phyloP scores from a whole-genome alignment of 352 stramenopile genomes.

The Globisporangium camurandrum region DNA sequence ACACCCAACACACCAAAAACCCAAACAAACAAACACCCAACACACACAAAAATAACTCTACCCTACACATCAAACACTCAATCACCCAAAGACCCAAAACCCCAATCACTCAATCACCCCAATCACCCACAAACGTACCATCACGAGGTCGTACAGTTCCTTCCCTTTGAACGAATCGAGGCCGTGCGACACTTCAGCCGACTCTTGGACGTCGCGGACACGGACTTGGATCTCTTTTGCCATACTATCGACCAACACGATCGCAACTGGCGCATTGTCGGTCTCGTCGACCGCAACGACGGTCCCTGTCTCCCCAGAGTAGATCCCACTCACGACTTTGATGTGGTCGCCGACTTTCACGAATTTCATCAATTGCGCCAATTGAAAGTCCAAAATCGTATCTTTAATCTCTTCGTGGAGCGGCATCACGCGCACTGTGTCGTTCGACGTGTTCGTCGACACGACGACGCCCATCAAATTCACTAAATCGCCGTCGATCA shows the following conservation, averaged over 20 bases:
- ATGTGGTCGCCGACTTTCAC: conserved; percentile 90
- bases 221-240: conserved; percentile 88
- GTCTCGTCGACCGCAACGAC: conserved; percentile 85
- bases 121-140: conserved; percentile 22
- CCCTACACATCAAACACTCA: conserved; percentile 5
- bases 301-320: conserved; percentile 85
- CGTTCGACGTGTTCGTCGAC: conserved; percentile 83
- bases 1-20: too few species aligned
- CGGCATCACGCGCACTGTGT: conserved; percentile 85
- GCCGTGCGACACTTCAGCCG: conserved; percentile 82
- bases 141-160: conserved; percentile 86
- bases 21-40: too few species aligned
- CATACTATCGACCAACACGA: conserved; percentile 87
- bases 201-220: conserved; percentile 86
- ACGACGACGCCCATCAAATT: conserved; percentile 89
- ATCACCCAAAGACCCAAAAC: not conserved
- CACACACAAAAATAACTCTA: too few species aligned
- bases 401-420: conserved; percentile 89
- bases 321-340: conserved; percentile 86
- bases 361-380: conserved; percentile 88
- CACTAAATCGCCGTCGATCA: conserved; percentile 82
- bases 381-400: conserved; percentile 84
- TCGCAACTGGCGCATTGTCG: conserved; percentile 74
- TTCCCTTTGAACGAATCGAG: conserved; percentile 88
- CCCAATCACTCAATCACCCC: not conserved